Base-by-base conservation (phyloP, 805 yeast genomes). In the Ogataea salicorniae region DNA sequence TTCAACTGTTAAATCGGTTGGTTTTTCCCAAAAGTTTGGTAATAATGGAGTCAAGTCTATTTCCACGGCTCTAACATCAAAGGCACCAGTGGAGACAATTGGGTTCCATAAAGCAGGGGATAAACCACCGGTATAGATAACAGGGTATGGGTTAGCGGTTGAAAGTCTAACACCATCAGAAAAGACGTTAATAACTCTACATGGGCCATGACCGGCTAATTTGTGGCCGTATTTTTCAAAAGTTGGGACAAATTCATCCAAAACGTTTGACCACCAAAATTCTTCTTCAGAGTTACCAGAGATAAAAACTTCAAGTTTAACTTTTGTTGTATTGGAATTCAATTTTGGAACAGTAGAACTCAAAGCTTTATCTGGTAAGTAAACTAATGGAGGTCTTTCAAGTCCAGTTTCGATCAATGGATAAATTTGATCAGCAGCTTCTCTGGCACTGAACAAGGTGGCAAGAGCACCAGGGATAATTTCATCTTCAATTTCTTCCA, bases 81-180 rank as follows among this genome's bases (percentile, higher is more conserved):
- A 87, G 0, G 95, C 83, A 49, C 80, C 76, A 17, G 77, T 73
- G 2, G 87, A 82, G 6, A 88, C 95, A 51, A 86, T 79, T 4
- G 95, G 88, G 43, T 76, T 73, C 96, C 96, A 89, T 41, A 88
- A 67, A 4, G 83, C 73, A 1, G 96, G 95, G 1, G 90, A 77
- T 34, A 82, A 67, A 2, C 95, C 96, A 6, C 96, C 96, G 1
- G 95, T 81, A 67, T 74, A 89, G 15, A 89, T 75, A 7, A 82
- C 78, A 1, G 92, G 91, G 54, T 77, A 80, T 2, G 96, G 95
- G 23, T 81, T 70, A 29, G 76, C 76, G 3, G 81, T 68, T 2
- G 83, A 83, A 7, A 87, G 76, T 43, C 84, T 73, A 23, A 71
- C 55, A 31, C 77, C 87, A 54, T 82, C 75, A 41, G 84, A 67